Percentiles rank a stretch among this genome's conserved stretches.
Conservation (phyloP, 257 asterid genomes). For the Salvia miltiorrhiza region DNA sequence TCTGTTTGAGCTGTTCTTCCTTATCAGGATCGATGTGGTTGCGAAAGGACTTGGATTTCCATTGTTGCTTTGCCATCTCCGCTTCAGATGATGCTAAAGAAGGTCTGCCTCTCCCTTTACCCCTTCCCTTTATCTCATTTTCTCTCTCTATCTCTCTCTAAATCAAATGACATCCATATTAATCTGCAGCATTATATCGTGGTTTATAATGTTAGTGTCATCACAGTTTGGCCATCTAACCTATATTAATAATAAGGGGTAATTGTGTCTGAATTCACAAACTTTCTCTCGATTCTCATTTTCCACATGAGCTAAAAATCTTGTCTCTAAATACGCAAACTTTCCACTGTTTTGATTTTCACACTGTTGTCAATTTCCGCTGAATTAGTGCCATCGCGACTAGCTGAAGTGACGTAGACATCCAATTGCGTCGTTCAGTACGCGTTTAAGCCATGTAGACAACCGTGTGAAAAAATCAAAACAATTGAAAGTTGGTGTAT, state of each 20-base stretch:
- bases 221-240: background rate
- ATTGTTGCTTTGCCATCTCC: constrained; percentile 41
- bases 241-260: background rate
- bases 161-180: background rate
- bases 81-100: background rate
- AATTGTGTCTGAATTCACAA: too few relatives aligned
- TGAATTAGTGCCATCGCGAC: too few relatives aligned
- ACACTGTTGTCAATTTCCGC: too few relatives aligned
- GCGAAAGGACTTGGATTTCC: constrained; percentile 40
- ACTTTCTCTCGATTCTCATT: too few relatives aligned
- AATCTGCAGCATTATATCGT: constrained; percentile 14
- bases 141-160: background rate
- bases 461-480: too few relatives aligned
- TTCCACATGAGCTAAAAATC: too few relatives aligned
- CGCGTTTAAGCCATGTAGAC: too few relatives aligned
- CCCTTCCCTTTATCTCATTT: background rate
- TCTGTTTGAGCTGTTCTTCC: constrained; percentile 64
- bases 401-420: too few relatives aligned
- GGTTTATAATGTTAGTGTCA: constrained; percentile 1
- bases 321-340: too few relatives aligned
- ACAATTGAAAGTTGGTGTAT: too few relatives aligned
- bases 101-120: constrained; percentile 5
- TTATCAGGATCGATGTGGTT: constrained; percentile 59
- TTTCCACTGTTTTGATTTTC: too few relatives aligned
- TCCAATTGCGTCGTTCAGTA: too few relatives aligned